Conservation (phyloP, 192 early-diverging fungal genomes). For the Linderina pennispora region DNA sequence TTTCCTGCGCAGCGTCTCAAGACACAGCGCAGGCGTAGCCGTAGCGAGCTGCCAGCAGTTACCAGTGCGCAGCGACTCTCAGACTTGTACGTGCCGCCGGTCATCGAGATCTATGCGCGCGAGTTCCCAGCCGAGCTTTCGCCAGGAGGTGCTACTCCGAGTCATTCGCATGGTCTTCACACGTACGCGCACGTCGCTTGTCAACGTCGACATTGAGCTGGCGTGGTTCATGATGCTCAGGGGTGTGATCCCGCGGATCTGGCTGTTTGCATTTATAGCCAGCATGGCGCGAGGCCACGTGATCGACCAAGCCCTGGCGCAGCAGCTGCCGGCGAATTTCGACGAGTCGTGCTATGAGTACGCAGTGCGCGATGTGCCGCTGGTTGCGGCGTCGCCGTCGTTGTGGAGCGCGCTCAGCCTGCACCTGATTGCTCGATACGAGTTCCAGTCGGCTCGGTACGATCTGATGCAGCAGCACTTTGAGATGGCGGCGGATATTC, state of each 20-base stretch:
- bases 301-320: conserved; percentile 23
- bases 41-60: no score
- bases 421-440: conserved; percentile 37
- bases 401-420: conserved; percentile 40
- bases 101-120: conserved; percentile 25
- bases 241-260: conserved; percentile 37
- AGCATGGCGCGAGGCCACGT: conserved; percentile 41
- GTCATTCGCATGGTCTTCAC: conserved; percentile 40
- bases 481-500: conserved; percentile 42
- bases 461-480: conserved; percentile 40
- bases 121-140: conserved; percentile 37
- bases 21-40: no score
- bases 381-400: conserved; percentile 21
- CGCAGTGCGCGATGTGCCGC: conserved; percentile 20
- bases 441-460: conserved; percentile 43
- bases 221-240: conserved; percentile 45
- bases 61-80: no score
- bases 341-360: conserved; percentile 45
- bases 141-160: conserved; percentile 26
- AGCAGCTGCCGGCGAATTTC: conserved; percentile 32
- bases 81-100: conserved; percentile 30
- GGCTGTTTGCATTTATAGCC: conserved; percentile 33
- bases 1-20: no score
- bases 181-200: conserved; percentile 36
- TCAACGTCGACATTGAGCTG: conserved; percentile 42